Percentiles rank a stretch among this genome's conserved stretches.
Conservation (phyloP, 2,329 filamentous ascomycete species). For the Aspergillus novoparasiticus region DNA sequence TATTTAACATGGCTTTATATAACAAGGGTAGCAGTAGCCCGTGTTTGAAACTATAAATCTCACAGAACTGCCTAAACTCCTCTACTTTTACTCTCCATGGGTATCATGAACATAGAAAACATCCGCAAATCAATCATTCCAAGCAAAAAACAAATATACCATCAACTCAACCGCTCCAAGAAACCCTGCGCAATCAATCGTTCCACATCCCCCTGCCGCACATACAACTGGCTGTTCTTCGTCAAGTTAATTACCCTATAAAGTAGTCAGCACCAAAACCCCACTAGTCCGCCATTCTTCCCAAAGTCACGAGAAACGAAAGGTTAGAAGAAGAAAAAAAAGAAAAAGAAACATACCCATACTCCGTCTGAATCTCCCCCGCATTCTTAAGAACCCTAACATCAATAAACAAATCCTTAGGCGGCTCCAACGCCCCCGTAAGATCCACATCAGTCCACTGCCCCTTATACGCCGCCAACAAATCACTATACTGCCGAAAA, state of each 20-base stretch:
- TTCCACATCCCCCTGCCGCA: slow-evolving; percentile 93
- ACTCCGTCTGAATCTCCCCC: slow-evolving; percentile 98
- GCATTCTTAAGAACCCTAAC: slow-evolving; percentile 95
- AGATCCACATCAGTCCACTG: slow-evolving; percentile 98
- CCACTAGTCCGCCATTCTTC: neutral
- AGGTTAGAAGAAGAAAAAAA: neutral
- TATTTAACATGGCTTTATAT: neutral
- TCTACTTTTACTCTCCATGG: slow-evolving; percentile 10
- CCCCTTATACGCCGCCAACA: slow-evolving; percentile 94
- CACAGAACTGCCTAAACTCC: neutral
- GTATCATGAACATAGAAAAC: slow-evolving; percentile 22
- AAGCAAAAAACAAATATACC: neutral
- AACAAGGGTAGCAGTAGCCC: neutral
- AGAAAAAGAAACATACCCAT: slow-evolving; percentile 67
- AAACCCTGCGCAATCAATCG: slow-evolving; percentile 92
- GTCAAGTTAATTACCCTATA: slow-evolving; percentile 87
- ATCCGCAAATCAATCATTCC: neutral
- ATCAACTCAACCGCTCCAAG: slow-evolving; percentile 82
- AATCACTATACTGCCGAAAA: slow-evolving; percentile 84
- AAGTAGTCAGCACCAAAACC: slow-evolving; percentile 26
- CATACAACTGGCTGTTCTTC: slow-evolving; percentile 98
- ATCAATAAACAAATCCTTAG: slow-evolving; percentile 95
- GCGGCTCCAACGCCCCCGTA: slow-evolving; percentile 89
- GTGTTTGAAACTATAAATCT: neutral
- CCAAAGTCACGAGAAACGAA: neutral